A percentile compares a stretch with the other conserved stretches of the same genome.
phyloP scores from a whole-genome alignment of 495 filamentous ascomycete species.

The Aspergillus biplanus region DNA sequence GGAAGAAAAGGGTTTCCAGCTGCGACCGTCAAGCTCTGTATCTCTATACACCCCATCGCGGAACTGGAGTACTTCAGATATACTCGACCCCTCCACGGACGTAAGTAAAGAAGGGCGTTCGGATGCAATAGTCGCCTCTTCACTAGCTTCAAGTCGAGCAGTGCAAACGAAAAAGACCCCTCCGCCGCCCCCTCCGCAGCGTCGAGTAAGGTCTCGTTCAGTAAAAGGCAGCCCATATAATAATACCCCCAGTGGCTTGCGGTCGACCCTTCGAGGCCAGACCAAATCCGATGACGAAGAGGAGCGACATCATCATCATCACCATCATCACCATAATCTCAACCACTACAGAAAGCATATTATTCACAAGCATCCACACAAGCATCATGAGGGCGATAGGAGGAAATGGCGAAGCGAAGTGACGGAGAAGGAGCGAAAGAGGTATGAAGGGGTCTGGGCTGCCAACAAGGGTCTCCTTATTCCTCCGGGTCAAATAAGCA shows the following conservation, averaged over 20 bases:
- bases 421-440: slow-evolving; percentile 74
- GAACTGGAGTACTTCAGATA: slow-evolving; percentile 34
- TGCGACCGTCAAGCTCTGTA: slow-evolving; percentile 31
- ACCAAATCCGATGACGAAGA: slow-evolving; percentile 63
- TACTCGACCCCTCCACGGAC: slow-evolving; percentile 28
- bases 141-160: slow-evolving; percentile 73
- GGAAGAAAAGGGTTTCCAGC: slow-evolving; percentile 13
- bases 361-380: slow-evolving; percentile 73
- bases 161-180: slow-evolving; percentile 53
- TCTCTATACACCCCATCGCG: slow-evolving; percentile 35
- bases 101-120: slow-evolving; percentile 58
- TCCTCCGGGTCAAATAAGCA: slow-evolving; percentile 15
- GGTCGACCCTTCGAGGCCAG: slow-evolving; percentile 74
- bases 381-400: slow-evolving; percentile 85
- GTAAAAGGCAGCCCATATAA: slow-evolving; percentile 49
- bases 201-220: slow-evolving; percentile 52
- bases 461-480: slow-evolving; percentile 79
- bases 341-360: slow-evolving; percentile 47
- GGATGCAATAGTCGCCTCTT: slow-evolving; percentile 85
- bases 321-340: slow-evolving; percentile 28
- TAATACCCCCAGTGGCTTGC: slow-evolving; percentile 62
- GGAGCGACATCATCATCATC: slow-evolving; percentile 34
- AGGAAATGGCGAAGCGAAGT: slow-evolving; percentile 82
- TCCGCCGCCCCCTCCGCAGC: slow-evolving; percentile 49
- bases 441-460: slow-evolving; percentile 98